Evolutionary conservation across 192 early-diverging fungal species (phyloP), one percentile per base, ranked within the genome.

Genomic region (Gryganskiella cystojenkinii): DNA sequence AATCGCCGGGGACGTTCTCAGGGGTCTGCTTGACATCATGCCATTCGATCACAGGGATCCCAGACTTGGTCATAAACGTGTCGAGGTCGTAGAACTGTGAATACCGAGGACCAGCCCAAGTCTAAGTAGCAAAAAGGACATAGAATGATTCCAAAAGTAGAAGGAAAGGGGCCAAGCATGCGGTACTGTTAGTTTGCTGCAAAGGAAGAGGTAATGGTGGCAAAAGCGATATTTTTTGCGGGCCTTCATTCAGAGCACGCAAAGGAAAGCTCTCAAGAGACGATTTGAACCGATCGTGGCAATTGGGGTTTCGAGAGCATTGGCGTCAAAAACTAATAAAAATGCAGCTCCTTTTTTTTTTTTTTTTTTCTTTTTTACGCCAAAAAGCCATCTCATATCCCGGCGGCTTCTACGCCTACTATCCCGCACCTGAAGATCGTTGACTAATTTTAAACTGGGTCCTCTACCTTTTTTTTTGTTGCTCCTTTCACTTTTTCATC

Each of bases 41-140:
- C 70, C 70, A 71, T 24, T 71, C 70, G 24, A 71, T 13, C 15
- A 71, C 47, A 1, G 52, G 27, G 55, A 71, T 71, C n/a, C 61
- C 61, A 24, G 70, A 71, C 56, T 63, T 37, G 6, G 43, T 19
- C 2, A 33, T 35, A 13, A 71, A 71, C 24, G 43, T 19, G 17
- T 64, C 55, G 10, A 71, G 25, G 33, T 71, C 61, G n/a, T 71
- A 71, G n/a, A 71, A 71, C 47, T 58, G 31, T 11, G 70, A 71
- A 24, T 71, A 71, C 3, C 61, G 60, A 13, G 70, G 61, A 7
- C 70, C 70, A 58, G 70, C 60, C 70, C 70, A 71, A 27, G 55
- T 47, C 70, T 71, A 56, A 17, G 19, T 14, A 42, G 8, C 19
- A n/a, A 11, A 42, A 15, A 22, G 15, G 28, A 19, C 24, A 9